Conservation (phyloP, 192 early-diverging fungal genomes). For the Coemansia sp. region DNA sequence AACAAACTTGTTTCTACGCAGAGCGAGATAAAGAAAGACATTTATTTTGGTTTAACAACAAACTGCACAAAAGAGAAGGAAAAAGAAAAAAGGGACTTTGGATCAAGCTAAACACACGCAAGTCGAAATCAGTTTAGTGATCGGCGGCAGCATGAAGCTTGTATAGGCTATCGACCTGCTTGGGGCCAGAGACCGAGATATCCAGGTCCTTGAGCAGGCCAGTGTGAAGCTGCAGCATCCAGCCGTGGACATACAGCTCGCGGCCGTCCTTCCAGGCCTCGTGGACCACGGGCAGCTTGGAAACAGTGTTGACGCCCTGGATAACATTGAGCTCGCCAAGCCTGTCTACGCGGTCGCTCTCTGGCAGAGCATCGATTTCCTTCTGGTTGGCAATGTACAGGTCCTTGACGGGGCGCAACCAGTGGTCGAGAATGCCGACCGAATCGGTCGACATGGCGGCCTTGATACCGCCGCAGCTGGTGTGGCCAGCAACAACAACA, state of each 20-base stretch:
- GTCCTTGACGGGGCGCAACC: constrained; percentile 86
- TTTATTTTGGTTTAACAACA: neutral
- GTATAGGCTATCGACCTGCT: constrained; percentile 35
- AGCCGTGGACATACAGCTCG: constrained; percentile 70
- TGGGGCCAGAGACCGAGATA: constrained; percentile 24
- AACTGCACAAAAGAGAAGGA: constrained; percentile 2
- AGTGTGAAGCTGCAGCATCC: constrained; percentile 67
- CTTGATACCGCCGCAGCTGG: constrained; percentile 71
- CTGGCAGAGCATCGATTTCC: constrained; percentile 56
- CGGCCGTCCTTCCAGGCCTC: constrained; percentile 78
- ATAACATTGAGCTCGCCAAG: constrained; percentile 78
- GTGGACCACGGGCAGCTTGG: constrained; percentile 74
- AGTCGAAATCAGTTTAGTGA: constrained; percentile 9
- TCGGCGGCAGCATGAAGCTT: constrained; percentile 13
- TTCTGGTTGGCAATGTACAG: constrained; percentile 64
- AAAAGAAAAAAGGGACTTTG: neutral
- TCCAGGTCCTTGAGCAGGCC: constrained; percentile 57
- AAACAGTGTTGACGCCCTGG: constrained; percentile 68
- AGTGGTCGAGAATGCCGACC: constrained; percentile 84
- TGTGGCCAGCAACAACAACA: constrained; percentile 89
- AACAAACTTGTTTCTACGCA: too few species aligned
- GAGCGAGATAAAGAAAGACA: too few species aligned
- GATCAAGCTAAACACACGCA: neutral
- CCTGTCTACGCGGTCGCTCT: constrained; percentile 54
- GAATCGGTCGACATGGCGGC: constrained; percentile 62